phyloP scores from a whole-genome alignment of 306 rosid genomes.

The Gillenia trifoliata region DNA sequence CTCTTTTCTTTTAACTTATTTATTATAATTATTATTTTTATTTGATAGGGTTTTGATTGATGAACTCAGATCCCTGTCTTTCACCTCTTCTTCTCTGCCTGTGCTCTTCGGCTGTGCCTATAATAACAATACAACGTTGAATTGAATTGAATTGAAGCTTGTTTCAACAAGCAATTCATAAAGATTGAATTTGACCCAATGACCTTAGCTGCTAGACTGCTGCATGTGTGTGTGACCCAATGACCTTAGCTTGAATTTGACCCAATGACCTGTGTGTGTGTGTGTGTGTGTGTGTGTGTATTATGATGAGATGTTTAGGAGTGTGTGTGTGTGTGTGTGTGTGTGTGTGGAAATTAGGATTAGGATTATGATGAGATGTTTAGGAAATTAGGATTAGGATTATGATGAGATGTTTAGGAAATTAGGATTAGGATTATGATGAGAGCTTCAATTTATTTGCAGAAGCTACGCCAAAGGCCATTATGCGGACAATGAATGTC shows the following conservation, averaged over 20 bases:
- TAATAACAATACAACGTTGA: background rate
- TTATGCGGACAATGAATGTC: conserved; percentile 98
- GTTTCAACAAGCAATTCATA: background rate
- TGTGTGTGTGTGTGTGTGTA: too few relatives aligned
- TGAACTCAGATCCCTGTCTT: background rate
- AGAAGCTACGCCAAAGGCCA: conserved; percentile 99
- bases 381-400: too few relatives aligned
- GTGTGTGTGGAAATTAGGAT: too few relatives aligned
- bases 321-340: too few relatives aligned
- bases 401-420: too few relatives aligned
- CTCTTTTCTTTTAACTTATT: background rate
- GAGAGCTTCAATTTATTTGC: conserved; percentile 40
- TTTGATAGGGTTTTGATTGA: background rate
- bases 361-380: too few relatives aligned
- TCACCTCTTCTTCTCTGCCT: background rate
- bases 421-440: conserved; percentile 38
- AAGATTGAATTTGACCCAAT: background rate
- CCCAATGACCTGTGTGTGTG: too few relatives aligned
- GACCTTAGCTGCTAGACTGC: background rate
- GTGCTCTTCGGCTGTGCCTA: background rate
- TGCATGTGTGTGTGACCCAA: too few relatives aligned
- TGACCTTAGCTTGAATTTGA: too few relatives aligned
- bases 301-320: too few relatives aligned
- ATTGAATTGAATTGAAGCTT: background rate
- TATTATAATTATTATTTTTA: background rate